These are phyloP conservation scores for Juglanconis sp. DNA, from an alignment of 2,329 filamentous ascomycete species.

Conservation along the genomic window DNA sequence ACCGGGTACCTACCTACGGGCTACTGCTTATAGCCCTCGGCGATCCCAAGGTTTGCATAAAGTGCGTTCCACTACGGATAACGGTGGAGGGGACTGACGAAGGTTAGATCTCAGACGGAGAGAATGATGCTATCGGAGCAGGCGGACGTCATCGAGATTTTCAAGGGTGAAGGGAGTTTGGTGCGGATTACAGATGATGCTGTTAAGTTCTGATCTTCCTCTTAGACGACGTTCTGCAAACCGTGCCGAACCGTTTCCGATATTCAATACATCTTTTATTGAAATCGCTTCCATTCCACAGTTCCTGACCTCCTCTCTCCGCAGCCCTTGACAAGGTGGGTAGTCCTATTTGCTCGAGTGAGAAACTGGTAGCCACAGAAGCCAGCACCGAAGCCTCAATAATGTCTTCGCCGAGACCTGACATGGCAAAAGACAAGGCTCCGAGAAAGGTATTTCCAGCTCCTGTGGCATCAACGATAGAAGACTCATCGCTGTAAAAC, in stretches of 20 bases:
- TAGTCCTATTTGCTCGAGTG: conserved; percentile 29
- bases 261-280: not conserved
- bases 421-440: conserved; percentile 27
- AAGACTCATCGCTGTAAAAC: conserved; percentile 20
- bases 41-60: too few relatives aligned
- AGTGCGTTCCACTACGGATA: too few relatives aligned
- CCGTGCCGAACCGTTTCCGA: not conserved
- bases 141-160: conserved; percentile 47
- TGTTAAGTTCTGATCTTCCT: not conserved
- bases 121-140: conserved; percentile 51
- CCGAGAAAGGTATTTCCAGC: conserved; percentile 36
- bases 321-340: conserved; percentile 9
- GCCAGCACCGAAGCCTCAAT: conserved; percentile 29
- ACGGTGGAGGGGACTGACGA: conserved; percentile 47
- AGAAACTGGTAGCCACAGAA: conserved; percentile 31
- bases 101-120: conserved; percentile 46
- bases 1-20: too few relatives aligned
- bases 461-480: conserved; percentile 33
- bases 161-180: conserved; percentile 45
- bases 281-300: not conserved
- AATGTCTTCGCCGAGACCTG: conserved; percentile 15
- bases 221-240: not conserved
- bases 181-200: conserved; percentile 38
- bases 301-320: not conserved
- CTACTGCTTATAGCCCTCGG: too few relatives aligned